A percentile compares a stretch with the other conserved stretches of the same genome.
These are phyloP conservation scores for Akanthomyces dipterigenus DNA, from an alignment of 2,329 filamentous ascomycete genomes.

Conservation along the genomic window DNA sequence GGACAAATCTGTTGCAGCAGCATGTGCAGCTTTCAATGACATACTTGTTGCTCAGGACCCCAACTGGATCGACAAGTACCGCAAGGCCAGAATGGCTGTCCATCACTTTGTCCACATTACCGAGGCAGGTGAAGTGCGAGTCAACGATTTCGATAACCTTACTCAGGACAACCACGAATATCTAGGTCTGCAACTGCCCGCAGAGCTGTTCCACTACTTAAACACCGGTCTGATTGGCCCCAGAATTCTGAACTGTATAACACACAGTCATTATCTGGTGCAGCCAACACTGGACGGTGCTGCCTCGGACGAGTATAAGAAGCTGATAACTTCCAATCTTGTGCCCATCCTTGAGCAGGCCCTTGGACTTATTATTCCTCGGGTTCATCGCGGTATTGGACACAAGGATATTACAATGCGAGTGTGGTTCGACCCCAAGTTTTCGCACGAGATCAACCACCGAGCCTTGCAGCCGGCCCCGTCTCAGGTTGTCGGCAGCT, in stretches of 20 bases:
- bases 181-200: slow-evolving; percentile 80
- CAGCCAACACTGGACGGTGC: slow-evolving; percentile 81
- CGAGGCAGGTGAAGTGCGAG: slow-evolving; percentile 67
- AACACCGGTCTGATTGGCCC: slow-evolving; percentile 75
- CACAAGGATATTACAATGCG: slow-evolving; percentile 70
- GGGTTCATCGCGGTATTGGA: slow-evolving; percentile 76
- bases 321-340: slow-evolving; percentile 68
- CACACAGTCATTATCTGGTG: slow-evolving; percentile 70
- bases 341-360: slow-evolving; percentile 69
- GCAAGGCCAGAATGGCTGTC: slow-evolving; percentile 75
- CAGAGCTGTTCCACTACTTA: slow-evolving; percentile 86
- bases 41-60: slow-evolving; percentile 64
- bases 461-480: slow-evolving; percentile 39
- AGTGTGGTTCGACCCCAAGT: slow-evolving; percentile 76
- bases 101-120: slow-evolving; percentile 82
- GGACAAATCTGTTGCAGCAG: slow-evolving; percentile 61
- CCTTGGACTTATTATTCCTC: slow-evolving; percentile 69
- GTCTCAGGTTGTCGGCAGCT: slow-evolving; percentile 47
- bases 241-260: slow-evolving; percentile 74
- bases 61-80: slow-evolving; percentile 79
- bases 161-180: slow-evolving; percentile 85
- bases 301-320: slow-evolving; percentile 71
- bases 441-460: slow-evolving; percentile 62
- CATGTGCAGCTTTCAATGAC: slow-evolving; percentile 74
- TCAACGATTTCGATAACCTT: slow-evolving; percentile 64